A percentile compares a stretch with the other conserved stretches of the same genome.
phyloP scores from a whole-genome alignment of 129 eudicot species.

The Ambrosia artemisiifolia region DNA sequence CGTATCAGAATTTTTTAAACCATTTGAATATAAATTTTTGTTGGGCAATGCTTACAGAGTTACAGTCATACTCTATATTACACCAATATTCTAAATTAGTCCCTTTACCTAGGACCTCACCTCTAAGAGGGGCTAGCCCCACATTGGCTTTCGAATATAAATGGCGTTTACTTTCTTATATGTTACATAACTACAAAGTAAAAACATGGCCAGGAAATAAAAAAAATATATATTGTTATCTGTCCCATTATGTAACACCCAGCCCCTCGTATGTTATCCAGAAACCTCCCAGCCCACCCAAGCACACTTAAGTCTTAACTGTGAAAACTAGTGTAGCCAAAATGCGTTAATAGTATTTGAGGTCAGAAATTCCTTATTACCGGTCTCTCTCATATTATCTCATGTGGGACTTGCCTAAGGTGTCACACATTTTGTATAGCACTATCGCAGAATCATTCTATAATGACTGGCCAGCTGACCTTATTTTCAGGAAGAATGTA shows the following conservation, averaged over 20 bases:
- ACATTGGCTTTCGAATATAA: too few relatives aligned
- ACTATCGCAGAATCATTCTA: background rate
- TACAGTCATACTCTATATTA: too few relatives aligned
- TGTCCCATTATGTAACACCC: background rate
- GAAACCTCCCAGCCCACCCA: background rate
- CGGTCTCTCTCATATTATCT: background rate
- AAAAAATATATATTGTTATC: background rate
- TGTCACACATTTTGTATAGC: background rate
- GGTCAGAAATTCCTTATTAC: background rate
- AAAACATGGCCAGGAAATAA: background rate
- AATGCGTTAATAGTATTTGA: background rate
- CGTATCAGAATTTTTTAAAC: background rate
- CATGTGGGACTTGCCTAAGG: too few relatives aligned
- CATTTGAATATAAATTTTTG: background rate
- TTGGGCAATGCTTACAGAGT: too few relatives aligned
- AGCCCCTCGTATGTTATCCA: background rate
- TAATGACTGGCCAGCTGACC: background rate
- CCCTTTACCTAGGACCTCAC: too few relatives aligned
- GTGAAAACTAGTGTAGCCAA: background rate
- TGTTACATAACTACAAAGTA: background rate
- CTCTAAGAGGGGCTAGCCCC: too few relatives aligned
- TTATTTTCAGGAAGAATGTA: constrained; percentile 2
- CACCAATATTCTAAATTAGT: too few relatives aligned
- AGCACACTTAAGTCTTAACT: background rate
- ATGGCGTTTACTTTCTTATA: background rate